These are phyloP conservation scores for Candolleomyces aberdarensis DNA, from an alignment of 768 basidiomycete species.

Conservation along the genomic window DNA sequence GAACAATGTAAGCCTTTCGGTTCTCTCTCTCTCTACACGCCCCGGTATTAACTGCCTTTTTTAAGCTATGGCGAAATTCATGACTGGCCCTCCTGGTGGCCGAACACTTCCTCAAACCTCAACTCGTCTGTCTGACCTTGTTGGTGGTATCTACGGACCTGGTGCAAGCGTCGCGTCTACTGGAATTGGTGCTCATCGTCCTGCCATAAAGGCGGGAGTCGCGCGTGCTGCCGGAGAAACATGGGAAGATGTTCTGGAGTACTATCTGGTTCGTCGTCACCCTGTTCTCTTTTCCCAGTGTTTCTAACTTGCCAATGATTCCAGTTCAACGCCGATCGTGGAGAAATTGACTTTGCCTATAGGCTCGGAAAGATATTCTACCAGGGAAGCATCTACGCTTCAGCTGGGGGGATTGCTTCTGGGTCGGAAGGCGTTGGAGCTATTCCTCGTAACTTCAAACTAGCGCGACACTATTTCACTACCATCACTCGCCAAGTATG, in stretches of 20 bases:
- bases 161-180: constrained; percentile 94
- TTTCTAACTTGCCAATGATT: constrained; percentile 8
- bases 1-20: constrained; percentile 58
- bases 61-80: constrained; percentile 79
- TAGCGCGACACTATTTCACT: constrained; percentile 81
- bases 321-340: constrained; percentile 93
- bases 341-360: constrained; percentile 85
- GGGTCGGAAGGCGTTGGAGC: constrained; percentile 92
- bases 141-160: constrained; percentile 91
- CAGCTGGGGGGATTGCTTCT: constrained; percentile 75
- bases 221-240: constrained; percentile 89
- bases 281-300: neutral
- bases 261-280: constrained; percentile 64
- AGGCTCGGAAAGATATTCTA: constrained; percentile 95
- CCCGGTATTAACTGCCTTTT: neutral
- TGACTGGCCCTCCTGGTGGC: constrained; percentile 89
- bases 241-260: constrained; percentile 90
- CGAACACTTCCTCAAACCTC: constrained; percentile 78
- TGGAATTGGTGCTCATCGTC: constrained; percentile 63
- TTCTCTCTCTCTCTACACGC: neutral
- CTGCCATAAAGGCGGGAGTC: constrained; percentile 80
- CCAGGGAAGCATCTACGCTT: constrained; percentile 86
- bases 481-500: constrained; percentile 82
- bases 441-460: constrained; percentile 74
- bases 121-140: constrained; percentile 83